Conservation (phyloP, 2,329 filamentous ascomycete genomes). For the Aspergillus aculeatinus region DNA sequence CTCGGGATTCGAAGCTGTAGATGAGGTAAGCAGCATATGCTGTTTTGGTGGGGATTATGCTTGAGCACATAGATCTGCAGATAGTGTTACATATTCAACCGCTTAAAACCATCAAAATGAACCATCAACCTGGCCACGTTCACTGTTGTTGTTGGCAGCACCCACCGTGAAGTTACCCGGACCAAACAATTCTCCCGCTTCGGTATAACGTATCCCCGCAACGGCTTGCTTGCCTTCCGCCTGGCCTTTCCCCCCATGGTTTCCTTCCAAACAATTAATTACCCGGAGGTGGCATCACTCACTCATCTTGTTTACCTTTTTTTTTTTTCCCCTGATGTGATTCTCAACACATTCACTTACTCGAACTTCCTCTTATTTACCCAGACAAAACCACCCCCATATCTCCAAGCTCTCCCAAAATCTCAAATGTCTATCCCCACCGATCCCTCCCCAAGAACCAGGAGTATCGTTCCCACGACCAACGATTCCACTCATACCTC, state of each 20-base stretch:
- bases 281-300: background rate
- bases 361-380: background rate
- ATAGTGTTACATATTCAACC: background rate
- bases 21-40: background rate
- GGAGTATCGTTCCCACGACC: background rate
- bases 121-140: background rate
- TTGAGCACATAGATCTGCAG: background rate
- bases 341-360: background rate
- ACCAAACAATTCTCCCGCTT: constrained; percentile 6
- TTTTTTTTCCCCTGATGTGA: background rate
- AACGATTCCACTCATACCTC: background rate
- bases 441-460: background rate
- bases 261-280: background rate
- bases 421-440: background rate
- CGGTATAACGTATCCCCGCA: constrained; percentile 36
- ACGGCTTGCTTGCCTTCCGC: constrained; percentile 6
- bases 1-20: constrained; percentile 28
- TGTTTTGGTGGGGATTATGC: too few species aligned
- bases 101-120: too few species aligned
- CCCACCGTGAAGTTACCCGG: background rate
- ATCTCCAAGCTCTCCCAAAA: background rate
- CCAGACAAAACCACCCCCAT: background rate
- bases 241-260: background rate
- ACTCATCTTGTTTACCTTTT: background rate
- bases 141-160: background rate